These are phyloP conservation scores for Penicillium sp. DNA, from an alignment of 2,329 filamentous ascomycete genomes.

Conservation along the genomic window DNA sequence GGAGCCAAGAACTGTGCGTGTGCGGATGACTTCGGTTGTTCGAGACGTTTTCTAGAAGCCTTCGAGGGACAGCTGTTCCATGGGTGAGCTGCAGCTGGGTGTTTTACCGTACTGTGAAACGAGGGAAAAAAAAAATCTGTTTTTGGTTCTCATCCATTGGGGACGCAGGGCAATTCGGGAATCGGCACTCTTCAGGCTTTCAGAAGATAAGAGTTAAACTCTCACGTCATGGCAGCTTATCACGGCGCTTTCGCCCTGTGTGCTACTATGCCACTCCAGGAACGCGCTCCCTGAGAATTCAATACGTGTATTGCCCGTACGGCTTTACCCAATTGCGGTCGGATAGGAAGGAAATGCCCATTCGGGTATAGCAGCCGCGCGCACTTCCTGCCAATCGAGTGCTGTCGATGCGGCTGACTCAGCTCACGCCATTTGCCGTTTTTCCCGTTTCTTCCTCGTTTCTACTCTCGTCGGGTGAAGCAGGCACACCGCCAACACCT, in stretches of 20 bases:
- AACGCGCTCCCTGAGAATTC: not conserved
- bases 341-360: slow-evolving; percentile 18
- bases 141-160: not conserved
- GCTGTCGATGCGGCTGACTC: slow-evolving; percentile 10
- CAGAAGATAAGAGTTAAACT: slow-evolving; percentile 19
- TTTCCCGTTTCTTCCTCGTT: slow-evolving; percentile 8
- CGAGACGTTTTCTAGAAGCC: slow-evolving; percentile 38
- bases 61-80: slow-evolving; percentile 16
- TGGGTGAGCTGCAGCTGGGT: slow-evolving; percentile 18
- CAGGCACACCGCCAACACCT: not conserved
- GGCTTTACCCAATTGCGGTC: not conserved
- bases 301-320: not conserved
- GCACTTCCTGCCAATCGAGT: slow-evolving; percentile 14
- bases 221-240: slow-evolving; percentile 25
- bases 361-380: slow-evolving; percentile 10
- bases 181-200: slow-evolving; percentile 8
- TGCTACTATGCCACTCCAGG: not conserved
- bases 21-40: slow-evolving; percentile 22
- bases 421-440: slow-evolving; percentile 8
- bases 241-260: slow-evolving; percentile 20
- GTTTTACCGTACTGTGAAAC: not conserved
- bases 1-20: slow-evolving; percentile 18
- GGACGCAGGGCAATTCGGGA: slow-evolving; percentile 1
- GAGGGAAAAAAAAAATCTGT: not conserved
- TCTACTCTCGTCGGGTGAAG: slow-evolving; percentile 7